These are phyloP conservation scores for Sugiyamaella pinicola DNA, from an alignment of 1,139 yeast genomes.

Conservation along the genomic window DNA sequence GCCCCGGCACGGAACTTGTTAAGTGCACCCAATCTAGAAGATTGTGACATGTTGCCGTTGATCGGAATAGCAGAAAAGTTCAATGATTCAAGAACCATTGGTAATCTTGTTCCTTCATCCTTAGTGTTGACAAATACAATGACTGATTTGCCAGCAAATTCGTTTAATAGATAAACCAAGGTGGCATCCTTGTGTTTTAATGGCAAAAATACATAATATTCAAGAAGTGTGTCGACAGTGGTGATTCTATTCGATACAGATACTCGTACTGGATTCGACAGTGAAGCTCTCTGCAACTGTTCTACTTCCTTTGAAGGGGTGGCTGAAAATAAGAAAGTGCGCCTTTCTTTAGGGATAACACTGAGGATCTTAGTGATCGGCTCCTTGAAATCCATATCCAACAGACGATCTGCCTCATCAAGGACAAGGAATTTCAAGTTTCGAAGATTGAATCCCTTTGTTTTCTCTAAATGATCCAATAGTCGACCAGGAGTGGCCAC, in stretches of 20 bases:
- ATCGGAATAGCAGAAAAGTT: slow-evolving; percentile 91
- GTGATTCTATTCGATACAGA: slow-evolving; percentile 88
- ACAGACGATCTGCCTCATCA: slow-evolving; percentile 96
- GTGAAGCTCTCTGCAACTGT: slow-evolving; percentile 89
- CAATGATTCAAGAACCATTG: slow-evolving; percentile 73
- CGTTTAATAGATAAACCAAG: slow-evolving; percentile 78
- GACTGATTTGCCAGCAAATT: slow-evolving; percentile 79
- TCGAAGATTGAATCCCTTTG: slow-evolving; percentile 85
- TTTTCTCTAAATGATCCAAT: slow-evolving; percentile 92
- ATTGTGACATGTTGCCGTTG: slow-evolving; percentile 91
- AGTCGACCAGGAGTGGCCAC: slow-evolving; percentile 98
- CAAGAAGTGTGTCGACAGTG: slow-evolving; percentile 89
- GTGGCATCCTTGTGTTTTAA: slow-evolving; percentile 91
- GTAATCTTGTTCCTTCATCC: slow-evolving; percentile 91
- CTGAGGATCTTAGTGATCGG: slow-evolving; percentile 84
- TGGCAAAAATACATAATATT: slow-evolving; percentile 87
- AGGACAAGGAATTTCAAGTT: slow-evolving; percentile 81
- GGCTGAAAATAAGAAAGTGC: slow-evolving; percentile 89
- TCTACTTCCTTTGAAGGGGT: slow-evolving; percentile 96
- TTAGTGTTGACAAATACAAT: slow-evolving; percentile 93
- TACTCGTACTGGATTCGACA: slow-evolving; percentile 84
- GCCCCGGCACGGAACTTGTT: slow-evolving; percentile 89
- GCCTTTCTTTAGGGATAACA: slow-evolving; percentile 81
- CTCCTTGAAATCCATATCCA: slow-evolving; percentile 97
- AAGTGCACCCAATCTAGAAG: slow-evolving; percentile 89